These are phyloP conservation scores for Actinomucor elegans DNA, from an alignment of 371 early-diverging fungal genomes.

Conservation along the genomic window DNA sequence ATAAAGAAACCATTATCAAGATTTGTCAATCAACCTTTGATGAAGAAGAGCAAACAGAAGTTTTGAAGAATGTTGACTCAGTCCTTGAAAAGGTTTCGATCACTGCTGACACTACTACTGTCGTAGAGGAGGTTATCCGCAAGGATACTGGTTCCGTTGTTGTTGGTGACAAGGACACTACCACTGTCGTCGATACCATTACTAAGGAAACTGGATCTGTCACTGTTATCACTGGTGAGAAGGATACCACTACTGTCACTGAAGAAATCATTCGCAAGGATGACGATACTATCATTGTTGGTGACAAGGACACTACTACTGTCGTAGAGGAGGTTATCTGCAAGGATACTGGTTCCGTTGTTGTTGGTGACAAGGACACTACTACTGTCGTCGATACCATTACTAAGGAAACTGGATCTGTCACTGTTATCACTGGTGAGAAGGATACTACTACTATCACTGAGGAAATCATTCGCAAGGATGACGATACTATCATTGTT, in stretches of 20 bases:
- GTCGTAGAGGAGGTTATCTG: not conserved
- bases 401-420: no score
- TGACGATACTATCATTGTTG: not conserved
- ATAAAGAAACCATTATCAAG: conserved; percentile 9
- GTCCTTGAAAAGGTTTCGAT: conserved; percentile 5
- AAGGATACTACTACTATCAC: conserved; percentile 5
- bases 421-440: not conserved
- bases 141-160: not conserved
- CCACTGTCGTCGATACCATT: not conserved
- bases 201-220: not conserved
- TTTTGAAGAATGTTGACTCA: conserved; percentile 15
- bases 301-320: not conserved
- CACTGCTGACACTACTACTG: not conserved
- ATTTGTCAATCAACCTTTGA: conserved; percentile 23
- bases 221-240: conserved; percentile 1
- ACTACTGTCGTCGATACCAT: no score
- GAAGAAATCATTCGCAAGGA: not conserved
- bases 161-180: not conserved
- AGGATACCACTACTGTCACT: not conserved
- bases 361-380: no score
- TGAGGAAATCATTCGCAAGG: not conserved
- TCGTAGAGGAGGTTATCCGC: not conserved
- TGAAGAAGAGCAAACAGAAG: conserved; percentile 5
- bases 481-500: not conserved
- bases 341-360: not conserved